These are phyloP conservation scores for Calonectria pauciramosa DNA, from an alignment of 2,329 filamentous ascomycete species.

Conservation along the genomic window DNA sequence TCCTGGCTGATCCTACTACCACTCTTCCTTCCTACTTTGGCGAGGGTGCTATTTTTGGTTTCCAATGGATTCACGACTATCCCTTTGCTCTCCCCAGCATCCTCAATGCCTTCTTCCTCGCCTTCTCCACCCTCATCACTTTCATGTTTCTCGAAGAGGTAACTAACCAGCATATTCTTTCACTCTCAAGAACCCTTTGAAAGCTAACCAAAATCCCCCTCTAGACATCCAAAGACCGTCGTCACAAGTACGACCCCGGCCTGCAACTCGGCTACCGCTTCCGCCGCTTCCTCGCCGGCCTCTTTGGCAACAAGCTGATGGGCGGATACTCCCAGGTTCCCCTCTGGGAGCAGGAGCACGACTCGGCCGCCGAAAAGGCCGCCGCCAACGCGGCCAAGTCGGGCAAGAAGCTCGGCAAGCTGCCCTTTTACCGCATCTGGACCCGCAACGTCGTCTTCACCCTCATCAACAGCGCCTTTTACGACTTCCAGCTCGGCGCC, in stretches of 20 bases:
- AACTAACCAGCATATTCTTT: constrained; percentile 34
- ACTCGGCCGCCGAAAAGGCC: constrained; percentile 29
- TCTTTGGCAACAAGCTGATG: constrained; percentile 46
- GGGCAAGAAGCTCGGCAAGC: constrained; percentile 34
- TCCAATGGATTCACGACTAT: constrained; percentile 74
- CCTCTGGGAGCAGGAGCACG: constrained; percentile 28
- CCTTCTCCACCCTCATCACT: constrained; percentile 66
- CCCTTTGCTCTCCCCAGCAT: constrained; percentile 80
- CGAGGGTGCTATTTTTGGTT: constrained; percentile 69
- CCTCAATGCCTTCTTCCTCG: constrained; percentile 73
- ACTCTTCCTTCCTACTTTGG: constrained; percentile 76
- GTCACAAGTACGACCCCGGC: constrained; percentile 61
- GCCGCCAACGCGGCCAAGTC: constrained; percentile 19
- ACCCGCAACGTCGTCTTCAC: constrained; percentile 64
- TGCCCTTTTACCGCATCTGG: constrained; percentile 59
- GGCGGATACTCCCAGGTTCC: constrained; percentile 50
- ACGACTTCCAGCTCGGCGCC: constrained; percentile 78
- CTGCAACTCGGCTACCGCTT: constrained; percentile 53
- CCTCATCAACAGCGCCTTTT: constrained; percentile 75
- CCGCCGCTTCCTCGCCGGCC: constrained; percentile 46
- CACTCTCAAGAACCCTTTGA: not conserved
- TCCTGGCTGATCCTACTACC: constrained; percentile 75
- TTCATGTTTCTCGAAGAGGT: constrained; percentile 78
- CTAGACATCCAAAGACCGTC: constrained; percentile 62
- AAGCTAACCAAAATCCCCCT: not conserved